These are phyloP conservation scores for Aaosphaeria arxii DNA, from an alignment of 2,329 filamentous ascomycete genomes.

Conservation along the genomic window DNA sequence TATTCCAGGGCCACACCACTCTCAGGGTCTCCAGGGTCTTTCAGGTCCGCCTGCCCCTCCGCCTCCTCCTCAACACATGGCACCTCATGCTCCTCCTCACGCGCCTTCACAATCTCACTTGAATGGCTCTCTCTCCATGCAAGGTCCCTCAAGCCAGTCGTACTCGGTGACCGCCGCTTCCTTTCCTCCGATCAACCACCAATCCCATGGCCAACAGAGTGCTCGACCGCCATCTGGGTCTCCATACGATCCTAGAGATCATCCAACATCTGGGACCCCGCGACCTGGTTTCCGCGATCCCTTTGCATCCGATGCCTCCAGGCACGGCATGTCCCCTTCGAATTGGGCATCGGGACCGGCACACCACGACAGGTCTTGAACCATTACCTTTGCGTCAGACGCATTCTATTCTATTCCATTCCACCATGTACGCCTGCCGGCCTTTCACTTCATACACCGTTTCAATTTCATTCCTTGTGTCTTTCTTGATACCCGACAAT, in stretches of 20 bases:
- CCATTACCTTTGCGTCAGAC: not conserved
- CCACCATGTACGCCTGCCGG: not conserved
- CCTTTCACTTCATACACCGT: not conserved
- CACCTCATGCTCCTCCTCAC: constrained; percentile 13
- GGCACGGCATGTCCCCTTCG: constrained; percentile 19
- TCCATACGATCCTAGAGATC: not conserved
- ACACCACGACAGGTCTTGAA: constrained; percentile 5
- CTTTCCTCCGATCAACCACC: constrained; percentile 10
- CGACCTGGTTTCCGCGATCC: constrained; percentile 14
- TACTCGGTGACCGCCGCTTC: constrained; percentile 9
- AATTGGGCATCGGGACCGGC: constrained; percentile 16
- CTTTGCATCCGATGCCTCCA: constrained; percentile 12
- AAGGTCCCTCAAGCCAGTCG: constrained; percentile 4
- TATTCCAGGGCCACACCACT: constrained; percentile 18
- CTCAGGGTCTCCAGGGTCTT: constrained; percentile 11
- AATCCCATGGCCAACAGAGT: not conserved
- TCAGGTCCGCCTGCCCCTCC: constrained; percentile 15
- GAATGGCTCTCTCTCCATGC: constrained; percentile 11
- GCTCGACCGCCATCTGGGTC: too few relatives aligned
- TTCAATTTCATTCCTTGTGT: constrained; percentile 1
- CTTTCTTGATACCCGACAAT: constrained; percentile 9
- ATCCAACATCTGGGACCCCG: constrained; percentile 6
- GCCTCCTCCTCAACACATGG: constrained; percentile 16
- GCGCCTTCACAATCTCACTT: not conserved
- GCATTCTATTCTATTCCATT: not conserved